Percentiles rank a stretch among this genome's conserved stretches.
Evolutionary conservation across 805 yeast genomes (phyloP).

Genomic region (Saccharomycopsis capsularis): DNA sequence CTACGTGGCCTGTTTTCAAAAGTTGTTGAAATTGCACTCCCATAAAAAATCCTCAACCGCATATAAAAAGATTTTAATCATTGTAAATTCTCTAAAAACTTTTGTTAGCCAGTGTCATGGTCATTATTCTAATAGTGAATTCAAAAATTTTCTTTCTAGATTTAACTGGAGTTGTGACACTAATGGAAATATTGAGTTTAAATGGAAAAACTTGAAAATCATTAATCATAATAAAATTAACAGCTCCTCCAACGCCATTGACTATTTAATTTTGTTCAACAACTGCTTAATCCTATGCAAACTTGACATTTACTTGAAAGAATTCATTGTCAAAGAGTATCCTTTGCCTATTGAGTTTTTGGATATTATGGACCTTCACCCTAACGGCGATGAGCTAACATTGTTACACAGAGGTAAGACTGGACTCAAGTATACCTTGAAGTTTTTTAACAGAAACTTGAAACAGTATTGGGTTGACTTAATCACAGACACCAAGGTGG

Average conservation of each 20-base stretch:
- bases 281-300: conserved; percentile 20
- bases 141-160: conserved; percentile 16
- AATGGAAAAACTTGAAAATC: conserved; percentile 19
- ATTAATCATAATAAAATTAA: conserved; percentile 20
- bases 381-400: conserved; percentile 8
- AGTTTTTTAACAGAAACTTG: conserved; percentile 13
- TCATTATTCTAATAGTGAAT: conserved; percentile 19
- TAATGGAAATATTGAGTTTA: conserved; percentile 18
- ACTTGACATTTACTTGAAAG: conserved; percentile 18
- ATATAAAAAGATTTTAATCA: conserved; percentile 17
- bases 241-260: conserved; percentile 13
- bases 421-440: conserved; percentile 7
- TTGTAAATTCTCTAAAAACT: conserved; percentile 15
- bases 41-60: conserved; percentile 13
- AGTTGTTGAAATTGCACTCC: conserved; percentile 10
- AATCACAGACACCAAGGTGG: conserved; percentile 17
- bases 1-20: conserved; percentile 13
- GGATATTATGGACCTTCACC: conserved; percentile 6
- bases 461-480: conserved; percentile 18
- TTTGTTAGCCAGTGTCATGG: conserved; percentile 18
- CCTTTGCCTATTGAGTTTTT: conserved; percentile 21
- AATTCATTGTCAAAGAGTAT: conserved; percentile 19
- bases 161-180: conserved; percentile 18
- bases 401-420: conserved; percentile 15
- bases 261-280: conserved; percentile 19